Conservation (phyloP, 768 basidiomycete species). For the Atractiella rhizophila region DNA sequence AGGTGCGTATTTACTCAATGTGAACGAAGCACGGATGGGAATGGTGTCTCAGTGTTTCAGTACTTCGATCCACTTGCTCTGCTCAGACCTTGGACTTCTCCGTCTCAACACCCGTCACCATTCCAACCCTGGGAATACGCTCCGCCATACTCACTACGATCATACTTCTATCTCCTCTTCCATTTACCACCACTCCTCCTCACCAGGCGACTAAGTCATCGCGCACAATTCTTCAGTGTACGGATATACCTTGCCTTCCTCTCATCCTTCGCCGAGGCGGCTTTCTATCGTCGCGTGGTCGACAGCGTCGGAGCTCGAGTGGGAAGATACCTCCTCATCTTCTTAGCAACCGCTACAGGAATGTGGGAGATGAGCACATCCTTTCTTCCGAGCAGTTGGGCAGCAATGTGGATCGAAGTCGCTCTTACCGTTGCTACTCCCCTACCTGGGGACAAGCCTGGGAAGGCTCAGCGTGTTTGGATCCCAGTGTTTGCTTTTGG, state of each 20-base stretch:
- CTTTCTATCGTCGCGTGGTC: conserved; percentile 53
- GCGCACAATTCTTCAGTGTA: conserved; percentile 66
- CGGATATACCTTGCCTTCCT: conserved; percentile 51
- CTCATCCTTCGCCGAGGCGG: conserved; percentile 50
- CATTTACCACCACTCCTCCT: conserved; percentile 36
- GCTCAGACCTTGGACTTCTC: neutral
- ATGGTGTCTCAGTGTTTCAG: neutral
- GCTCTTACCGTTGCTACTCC: conserved; percentile 60
- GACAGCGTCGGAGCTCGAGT: conserved; percentile 65
- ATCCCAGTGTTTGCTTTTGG: conserved; percentile 47
- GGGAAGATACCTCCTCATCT: conserved; percentile 78
- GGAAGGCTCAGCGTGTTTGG: conserved; percentile 44
- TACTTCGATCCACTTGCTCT: neutral
- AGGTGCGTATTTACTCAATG: conserved; percentile 30
- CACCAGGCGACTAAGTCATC: conserved; percentile 54
- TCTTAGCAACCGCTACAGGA: conserved; percentile 58
- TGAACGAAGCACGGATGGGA: too few species aligned
- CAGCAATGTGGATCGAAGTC: conserved; percentile 1
- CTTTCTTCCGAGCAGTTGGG: neutral
- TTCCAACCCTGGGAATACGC: conserved; percentile 98
- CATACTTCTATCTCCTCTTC: conserved; percentile 74
- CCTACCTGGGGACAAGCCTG: conserved; percentile 82
- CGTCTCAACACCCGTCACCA: too few species aligned
- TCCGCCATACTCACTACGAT: conserved; percentile 68
- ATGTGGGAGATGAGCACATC: conserved; percentile 71